These are phyloP conservation scores for Plasmodium adleri DNA, from an alignment of 169 alveolate genomes.

Conservation along the genomic window DNA sequence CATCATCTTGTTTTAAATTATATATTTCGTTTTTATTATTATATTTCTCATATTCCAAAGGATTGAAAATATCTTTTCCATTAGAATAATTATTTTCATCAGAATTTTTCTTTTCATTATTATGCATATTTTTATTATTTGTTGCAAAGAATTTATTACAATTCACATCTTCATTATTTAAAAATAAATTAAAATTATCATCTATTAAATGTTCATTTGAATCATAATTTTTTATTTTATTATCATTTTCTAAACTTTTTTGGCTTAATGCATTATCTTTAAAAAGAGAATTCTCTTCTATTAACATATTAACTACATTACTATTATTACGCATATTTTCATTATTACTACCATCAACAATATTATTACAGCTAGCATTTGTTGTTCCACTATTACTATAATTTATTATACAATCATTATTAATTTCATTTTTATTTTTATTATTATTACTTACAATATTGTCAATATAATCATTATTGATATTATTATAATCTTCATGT, in stretches of 20 bases:
- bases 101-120: not conserved
- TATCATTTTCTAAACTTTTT: not conserved
- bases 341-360: not conserved
- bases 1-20: not conserved
- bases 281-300: constrained; percentile 2
- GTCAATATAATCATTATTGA: not conserved
- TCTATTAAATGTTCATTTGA: constrained; percentile 20
- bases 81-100: not conserved
- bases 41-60: not conserved
- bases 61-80: not conserved
- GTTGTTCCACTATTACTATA: constrained; percentile 37
- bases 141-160: not conserved
- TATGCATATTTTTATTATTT: not conserved
- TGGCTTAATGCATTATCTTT: not conserved
- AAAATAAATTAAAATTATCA: constrained; percentile 23
- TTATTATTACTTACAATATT: not conserved
- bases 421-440: not conserved
- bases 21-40: constrained; percentile 3
- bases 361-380: not conserved
- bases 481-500: not conserved
- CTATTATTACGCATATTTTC: constrained; percentile 22
- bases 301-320: not conserved
- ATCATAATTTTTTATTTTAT: not conserved
- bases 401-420: not conserved
- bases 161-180: constrained; percentile 4